Evolutionary conservation across 495 filamentous ascomycete genomes (phyloP), one percentile per base, ranked within the genome.

Genomic region (Aspergillus panamensis): DNA sequence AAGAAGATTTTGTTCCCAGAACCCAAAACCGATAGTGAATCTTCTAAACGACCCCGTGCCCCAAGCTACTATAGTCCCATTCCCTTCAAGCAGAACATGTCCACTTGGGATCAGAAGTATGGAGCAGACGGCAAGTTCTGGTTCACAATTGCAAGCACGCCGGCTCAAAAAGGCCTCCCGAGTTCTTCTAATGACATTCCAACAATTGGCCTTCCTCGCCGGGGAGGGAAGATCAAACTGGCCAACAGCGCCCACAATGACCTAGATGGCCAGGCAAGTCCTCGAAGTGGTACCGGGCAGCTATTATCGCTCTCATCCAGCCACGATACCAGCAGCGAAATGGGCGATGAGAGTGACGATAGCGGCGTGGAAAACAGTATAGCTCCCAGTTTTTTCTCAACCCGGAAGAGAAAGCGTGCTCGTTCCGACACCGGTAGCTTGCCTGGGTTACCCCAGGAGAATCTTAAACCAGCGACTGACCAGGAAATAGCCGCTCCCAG

Each of bases 61-160:
- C 71, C 72, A 35, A 80, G 78, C 19, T 66, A 76, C 51, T 83
- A 80, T 63, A 71, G 76, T 37, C 74, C 79, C 2, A 71, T 82
- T 9, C 57, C 67, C 14, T 83, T 83, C 56, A 75, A 74, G 60
- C 68, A 63, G 39, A 77, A 72, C 47, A 62, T 79, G 42, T 74
- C 64, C 48, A 53, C 72, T 33, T 77, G 77, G 62, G 75, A 81
- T 57, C 68, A 77, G 42, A 84, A 83, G 60, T 84, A 84, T 67
- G 72, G 72, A 39, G 58, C 71, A 30, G 62, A 72, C 14, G 81
- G 81, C 19, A 77, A 77, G 20, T 84, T 83, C 59, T 75, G 71
- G 63, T 81, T 83, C 42, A 62, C 66, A 37, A 39, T 59, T 30
- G 53, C 60, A 14, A 57, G 42, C n/a, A 43, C 51, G 10, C 30